A percentile compares a stretch with the other conserved stretches of the same genome.
phyloP scores from a whole-genome alignment of 495 filamentous ascomycete species.

The Daldinia decipiens region DNA sequence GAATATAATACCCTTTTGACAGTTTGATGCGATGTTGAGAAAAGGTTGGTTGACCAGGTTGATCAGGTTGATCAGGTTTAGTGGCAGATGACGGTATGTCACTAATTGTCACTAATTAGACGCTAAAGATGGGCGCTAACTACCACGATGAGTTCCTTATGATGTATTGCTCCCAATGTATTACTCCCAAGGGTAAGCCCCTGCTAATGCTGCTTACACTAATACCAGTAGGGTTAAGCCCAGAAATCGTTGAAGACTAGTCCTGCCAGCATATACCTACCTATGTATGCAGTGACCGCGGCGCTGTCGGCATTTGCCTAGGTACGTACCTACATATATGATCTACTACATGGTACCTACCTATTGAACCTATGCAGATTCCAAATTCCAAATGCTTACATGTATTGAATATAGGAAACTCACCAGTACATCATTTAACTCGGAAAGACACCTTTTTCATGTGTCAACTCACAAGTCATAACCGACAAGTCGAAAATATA shows the following conservation, averaged over 20 bases:
- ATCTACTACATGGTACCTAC: conserved; percentile 1
- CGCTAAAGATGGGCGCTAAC: conserved; percentile 16
- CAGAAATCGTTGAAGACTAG: background rate
- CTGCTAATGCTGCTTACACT: background rate
- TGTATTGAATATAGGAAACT: too few relatives aligned
- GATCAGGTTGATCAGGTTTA: background rate
- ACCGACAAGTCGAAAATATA: background rate
- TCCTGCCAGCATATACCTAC: background rate
- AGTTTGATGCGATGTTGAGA: conserved; percentile 32
- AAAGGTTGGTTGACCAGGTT: conserved; percentile 1
- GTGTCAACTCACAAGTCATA: background rate
- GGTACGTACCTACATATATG: background rate
- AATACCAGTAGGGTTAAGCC: background rate
- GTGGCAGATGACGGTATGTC: conserved; percentile 36
- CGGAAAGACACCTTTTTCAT: background rate
- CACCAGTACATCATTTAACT: too few relatives aligned
- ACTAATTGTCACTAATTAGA: conserved; percentile 28
- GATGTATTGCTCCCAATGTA: conserved; percentile 31
- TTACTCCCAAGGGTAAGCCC: conserved; percentile 13
- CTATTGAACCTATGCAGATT: too few relatives aligned
- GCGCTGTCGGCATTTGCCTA: conserved; percentile 12
- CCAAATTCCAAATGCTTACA: background rate
- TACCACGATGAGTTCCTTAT: conserved; percentile 37
- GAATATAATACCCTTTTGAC: conserved; percentile 28
- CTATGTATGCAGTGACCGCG: conserved; percentile 1